Evolutionary conservation across 2,329 filamentous ascomycete species (phyloP).

Genomic region (Colletotrichum musicola): DNA sequence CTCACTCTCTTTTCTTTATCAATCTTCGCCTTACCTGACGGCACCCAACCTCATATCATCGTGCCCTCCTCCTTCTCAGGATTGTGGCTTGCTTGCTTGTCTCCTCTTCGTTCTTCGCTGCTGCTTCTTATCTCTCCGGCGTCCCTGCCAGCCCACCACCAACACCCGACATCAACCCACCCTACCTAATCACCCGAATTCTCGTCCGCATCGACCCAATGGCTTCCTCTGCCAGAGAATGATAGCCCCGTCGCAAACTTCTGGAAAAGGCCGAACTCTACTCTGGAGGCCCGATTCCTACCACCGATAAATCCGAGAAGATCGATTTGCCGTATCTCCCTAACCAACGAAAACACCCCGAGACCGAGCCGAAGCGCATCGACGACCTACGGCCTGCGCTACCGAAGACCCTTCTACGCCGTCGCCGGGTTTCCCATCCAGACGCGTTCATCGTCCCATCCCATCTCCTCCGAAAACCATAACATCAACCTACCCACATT

Average conservation of each 20-base stretch:
- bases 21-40: slow-evolving; percentile 4
- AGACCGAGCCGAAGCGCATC: too few species aligned
- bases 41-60: slow-evolving; percentile 21
- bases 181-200: neutral
- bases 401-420: neutral
- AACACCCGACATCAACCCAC: neutral
- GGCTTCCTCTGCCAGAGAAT: slow-evolving; percentile 33
- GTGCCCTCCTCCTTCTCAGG: slow-evolving; percentile 1
- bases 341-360: too few species aligned
- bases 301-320: slow-evolving; percentile 27
- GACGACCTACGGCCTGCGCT: too few species aligned
- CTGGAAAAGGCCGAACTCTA: slow-evolving; percentile 36
- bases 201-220: slow-evolving; percentile 2
- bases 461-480: slow-evolving; percentile 24
- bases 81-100: slow-evolving; percentile 5
- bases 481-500: slow-evolving; percentile 9
- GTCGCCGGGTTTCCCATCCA: neutral
- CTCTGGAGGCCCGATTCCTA: slow-evolving; percentile 36
- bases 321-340: too few species aligned
- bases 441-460: slow-evolving; percentile 20
- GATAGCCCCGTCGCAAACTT: slow-evolving; percentile 34
- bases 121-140: slow-evolving; percentile 3
- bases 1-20: slow-evolving; percentile 32
- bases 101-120: neutral
- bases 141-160: neutral